These are phyloP conservation scores for Aspergillus egyptiacus DNA, from an alignment of 495 filamentous ascomycete species.

Conservation along the genomic window DNA sequence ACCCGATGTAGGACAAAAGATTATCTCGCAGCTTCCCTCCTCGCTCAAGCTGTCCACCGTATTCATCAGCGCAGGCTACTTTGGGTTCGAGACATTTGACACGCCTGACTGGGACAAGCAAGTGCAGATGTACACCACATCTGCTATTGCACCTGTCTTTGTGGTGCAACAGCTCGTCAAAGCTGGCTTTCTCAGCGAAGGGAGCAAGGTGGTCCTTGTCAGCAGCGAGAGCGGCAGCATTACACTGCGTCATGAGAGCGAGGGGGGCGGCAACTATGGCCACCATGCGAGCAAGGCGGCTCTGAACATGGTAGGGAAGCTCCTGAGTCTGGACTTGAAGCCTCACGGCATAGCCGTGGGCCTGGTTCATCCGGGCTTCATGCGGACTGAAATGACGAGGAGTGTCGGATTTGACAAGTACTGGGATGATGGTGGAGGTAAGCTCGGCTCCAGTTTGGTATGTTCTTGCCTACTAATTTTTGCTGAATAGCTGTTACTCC, in stretches of 20 bases:
- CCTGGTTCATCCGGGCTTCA: constrained; percentile 67
- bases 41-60: constrained; percentile 46
- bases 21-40: constrained; percentile 40
- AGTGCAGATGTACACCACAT: constrained; percentile 65
- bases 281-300: constrained; percentile 70
- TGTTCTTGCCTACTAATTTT: constrained; percentile 3
- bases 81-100: constrained; percentile 57
- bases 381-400: constrained; percentile 69
- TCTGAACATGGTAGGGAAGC: constrained; percentile 68
- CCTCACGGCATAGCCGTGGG: constrained; percentile 56
- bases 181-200: constrained; percentile 41
- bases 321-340: constrained; percentile 63
- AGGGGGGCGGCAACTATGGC: constrained; percentile 66
- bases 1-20: constrained; percentile 47
- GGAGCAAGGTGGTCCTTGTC: constrained; percentile 59
- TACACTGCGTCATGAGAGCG: constrained; percentile 56
- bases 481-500: constrained; percentile 54
- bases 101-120: constrained; percentile 61
- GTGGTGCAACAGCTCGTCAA: constrained; percentile 56
- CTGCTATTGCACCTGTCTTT: constrained; percentile 60
- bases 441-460: constrained; percentile 14
- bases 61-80: constrained; percentile 65
- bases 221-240: constrained; percentile 65
- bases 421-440: constrained; percentile 61
- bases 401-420: constrained; percentile 65